These are phyloP conservation scores for Medicago ruthenica DNA, from an alignment of 306 rosid species.

Conservation along the genomic window DNA sequence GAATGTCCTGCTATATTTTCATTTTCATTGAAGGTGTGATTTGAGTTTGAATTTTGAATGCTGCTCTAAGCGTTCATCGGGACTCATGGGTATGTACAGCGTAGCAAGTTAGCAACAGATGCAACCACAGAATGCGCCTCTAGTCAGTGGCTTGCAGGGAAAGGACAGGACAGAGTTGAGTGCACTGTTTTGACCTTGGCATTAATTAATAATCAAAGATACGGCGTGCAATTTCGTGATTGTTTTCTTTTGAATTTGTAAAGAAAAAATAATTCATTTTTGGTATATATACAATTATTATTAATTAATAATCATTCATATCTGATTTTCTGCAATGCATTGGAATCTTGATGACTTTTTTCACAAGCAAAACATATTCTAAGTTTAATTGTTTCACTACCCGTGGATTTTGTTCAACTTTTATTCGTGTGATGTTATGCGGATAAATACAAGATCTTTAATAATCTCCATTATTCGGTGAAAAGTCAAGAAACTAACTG, in stretches of 20 bases:
- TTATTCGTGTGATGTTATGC: too few relatives aligned
- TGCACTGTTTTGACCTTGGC: constrained; percentile 31
- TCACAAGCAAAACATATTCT: neutral
- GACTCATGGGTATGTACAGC: constrained; percentile 32
- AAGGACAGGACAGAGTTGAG: constrained; percentile 15
- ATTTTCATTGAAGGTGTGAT: constrained; percentile 9
- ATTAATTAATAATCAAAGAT: constrained; percentile 12
- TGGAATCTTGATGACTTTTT: constrained; percentile 9
- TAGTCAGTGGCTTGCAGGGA: constrained; percentile 30
- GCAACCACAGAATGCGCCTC: constrained; percentile 10
- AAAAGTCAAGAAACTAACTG: too few relatives aligned
- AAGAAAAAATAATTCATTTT: neutral
- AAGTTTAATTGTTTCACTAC: neutral
- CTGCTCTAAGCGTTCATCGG: too few relatives aligned
- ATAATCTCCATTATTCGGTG: too few relatives aligned
- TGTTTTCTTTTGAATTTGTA: constrained; percentile 25
- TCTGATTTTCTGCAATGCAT: neutral
- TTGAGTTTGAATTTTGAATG: constrained; percentile 29
- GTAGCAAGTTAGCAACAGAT: constrained; percentile 18
- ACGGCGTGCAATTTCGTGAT: constrained; percentile 19
- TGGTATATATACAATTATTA: neutral
- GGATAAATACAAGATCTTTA: too few relatives aligned
- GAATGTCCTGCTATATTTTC: constrained; percentile 33
- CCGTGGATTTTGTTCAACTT: neutral
- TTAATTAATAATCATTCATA: constrained; percentile 19